Conservation (phyloP, 2,329 filamentous ascomycete genomes). For the Colletotrichum noveboracense region DNA sequence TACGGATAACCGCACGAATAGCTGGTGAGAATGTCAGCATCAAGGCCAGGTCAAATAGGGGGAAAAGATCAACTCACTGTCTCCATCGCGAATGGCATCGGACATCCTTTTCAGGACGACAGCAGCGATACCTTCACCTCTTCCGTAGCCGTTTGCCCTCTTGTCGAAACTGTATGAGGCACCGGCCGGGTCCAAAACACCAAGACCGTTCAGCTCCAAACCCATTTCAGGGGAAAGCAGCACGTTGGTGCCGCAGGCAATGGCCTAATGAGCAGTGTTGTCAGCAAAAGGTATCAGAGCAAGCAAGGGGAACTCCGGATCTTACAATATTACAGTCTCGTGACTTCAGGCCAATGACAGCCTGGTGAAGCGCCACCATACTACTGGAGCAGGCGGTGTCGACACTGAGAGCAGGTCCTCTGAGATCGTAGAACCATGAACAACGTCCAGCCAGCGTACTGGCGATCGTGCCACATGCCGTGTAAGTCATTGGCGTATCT, state of each 20-base stretch:
- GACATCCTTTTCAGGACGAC: background rate
- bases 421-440: constrained; percentile 51
- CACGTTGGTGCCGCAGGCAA: background rate
- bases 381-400: background rate
- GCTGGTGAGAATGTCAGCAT: background rate
- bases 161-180: background rate
- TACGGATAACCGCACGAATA: background rate
- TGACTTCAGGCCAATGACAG: constrained; percentile 26
- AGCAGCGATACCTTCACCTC: constrained; percentile 63
- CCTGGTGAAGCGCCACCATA: background rate
- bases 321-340: background rate
- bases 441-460: background rate
- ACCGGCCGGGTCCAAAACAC: background rate
- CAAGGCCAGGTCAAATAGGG: fast-evolving
- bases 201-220: background rate
- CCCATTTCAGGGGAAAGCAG: constrained; percentile 2
- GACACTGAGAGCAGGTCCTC: constrained; percentile 31
- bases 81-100: background rate
- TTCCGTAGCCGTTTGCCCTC: constrained; percentile 65
- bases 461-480: background rate
- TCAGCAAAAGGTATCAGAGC: background rate
- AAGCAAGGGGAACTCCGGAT: background rate
- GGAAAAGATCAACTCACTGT: background rate
- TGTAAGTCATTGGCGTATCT: constrained; percentile 37
- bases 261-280: background rate